Percentiles rank a stretch among this genome's conserved stretches.
Conservation (phyloP, 495 filamentous ascomycete genomes). For the Penicillium lagena region DNA sequence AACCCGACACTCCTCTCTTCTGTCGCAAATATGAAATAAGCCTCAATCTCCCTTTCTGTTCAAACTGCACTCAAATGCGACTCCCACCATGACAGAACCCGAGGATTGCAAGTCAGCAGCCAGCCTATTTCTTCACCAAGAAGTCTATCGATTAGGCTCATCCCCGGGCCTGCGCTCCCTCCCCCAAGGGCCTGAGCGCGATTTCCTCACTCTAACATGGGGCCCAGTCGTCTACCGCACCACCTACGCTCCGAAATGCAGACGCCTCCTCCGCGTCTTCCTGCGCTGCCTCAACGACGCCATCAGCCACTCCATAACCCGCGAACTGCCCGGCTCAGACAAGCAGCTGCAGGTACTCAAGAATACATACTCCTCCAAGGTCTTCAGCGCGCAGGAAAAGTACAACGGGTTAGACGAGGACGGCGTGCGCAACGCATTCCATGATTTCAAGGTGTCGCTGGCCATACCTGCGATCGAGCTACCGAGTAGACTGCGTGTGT, state of each 20-base stretch:
- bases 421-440: conserved; percentile 16
- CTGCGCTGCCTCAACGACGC: conserved; percentile 19
- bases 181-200: conserved; percentile 17
- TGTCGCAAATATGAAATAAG: too few species aligned
- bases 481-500: conserved; percentile 19
- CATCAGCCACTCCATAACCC: conserved; percentile 11
- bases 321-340: conserved; percentile 13
- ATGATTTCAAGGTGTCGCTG: conserved; percentile 21
- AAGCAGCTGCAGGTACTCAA: conserved; percentile 11
- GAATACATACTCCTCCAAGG: conserved; percentile 16
- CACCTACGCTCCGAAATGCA: conserved; percentile 15
- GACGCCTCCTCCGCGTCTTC: conserved; percentile 14
- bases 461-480: conserved; percentile 18
- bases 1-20: background rate
- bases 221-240: conserved; percentile 25
- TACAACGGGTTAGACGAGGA: conserved; percentile 10
- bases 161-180: conserved; percentile 19
- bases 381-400: conserved; percentile 13
- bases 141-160: conserved; percentile 22
- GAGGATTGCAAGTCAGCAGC: conserved; percentile 6
- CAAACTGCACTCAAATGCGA: background rate
- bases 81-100: background rate
- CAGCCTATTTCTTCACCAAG: conserved; percentile 18
- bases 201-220: conserved; percentile 25
- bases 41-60: background rate